A percentile compares a stretch with the other conserved stretches of the same genome.
These are phyloP conservation scores for Lumnitzera littorea DNA, from an alignment of 345 rosid genomes.

Conservation along the genomic window DNA sequence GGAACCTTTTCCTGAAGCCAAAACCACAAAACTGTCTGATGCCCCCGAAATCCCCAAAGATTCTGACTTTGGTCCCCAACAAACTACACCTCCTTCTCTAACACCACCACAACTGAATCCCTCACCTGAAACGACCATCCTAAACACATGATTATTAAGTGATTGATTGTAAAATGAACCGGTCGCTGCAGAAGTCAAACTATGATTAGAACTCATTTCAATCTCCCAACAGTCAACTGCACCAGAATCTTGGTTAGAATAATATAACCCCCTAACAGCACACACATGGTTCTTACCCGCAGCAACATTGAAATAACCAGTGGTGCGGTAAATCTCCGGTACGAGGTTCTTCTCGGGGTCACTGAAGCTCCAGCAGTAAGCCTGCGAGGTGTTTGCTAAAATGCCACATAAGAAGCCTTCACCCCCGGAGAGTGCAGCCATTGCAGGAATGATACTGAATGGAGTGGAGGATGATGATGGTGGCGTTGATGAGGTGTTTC, in stretches of 20 bases:
- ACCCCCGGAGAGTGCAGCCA: slow-evolving; percentile 73
- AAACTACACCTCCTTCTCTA: slow-evolving; percentile 60
- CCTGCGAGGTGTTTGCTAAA: slow-evolving; percentile 55
- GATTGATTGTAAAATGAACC: slow-evolving; percentile 33
- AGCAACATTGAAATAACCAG: slow-evolving; percentile 68
- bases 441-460: slow-evolving; percentile 32
- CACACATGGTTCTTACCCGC: slow-evolving; percentile 79
- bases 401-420: slow-evolving; percentile 78
- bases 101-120: slow-evolving; percentile 83
- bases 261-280: slow-evolving; percentile 85
- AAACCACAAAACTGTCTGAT: slow-evolving; percentile 27
- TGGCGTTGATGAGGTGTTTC: slow-evolving; percentile 37
- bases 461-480: slow-evolving; percentile 15
- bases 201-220: slow-evolving; percentile 22
- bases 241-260: slow-evolving; percentile 58
- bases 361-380: slow-evolving; percentile 54
- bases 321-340: slow-evolving; percentile 40
- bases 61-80: slow-evolving; percentile 74
- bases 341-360: slow-evolving; percentile 57
- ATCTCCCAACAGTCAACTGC: slow-evolving; percentile 79
- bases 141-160: slow-evolving; percentile 41
- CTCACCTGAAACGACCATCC: slow-evolving; percentile 63
- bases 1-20: slow-evolving; percentile 50
- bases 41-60: slow-evolving; percentile 35
- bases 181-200: slow-evolving; percentile 29